Conservation (phyloP, 345 rosid genomes). For the Cardamine resedifolia region DNA sequence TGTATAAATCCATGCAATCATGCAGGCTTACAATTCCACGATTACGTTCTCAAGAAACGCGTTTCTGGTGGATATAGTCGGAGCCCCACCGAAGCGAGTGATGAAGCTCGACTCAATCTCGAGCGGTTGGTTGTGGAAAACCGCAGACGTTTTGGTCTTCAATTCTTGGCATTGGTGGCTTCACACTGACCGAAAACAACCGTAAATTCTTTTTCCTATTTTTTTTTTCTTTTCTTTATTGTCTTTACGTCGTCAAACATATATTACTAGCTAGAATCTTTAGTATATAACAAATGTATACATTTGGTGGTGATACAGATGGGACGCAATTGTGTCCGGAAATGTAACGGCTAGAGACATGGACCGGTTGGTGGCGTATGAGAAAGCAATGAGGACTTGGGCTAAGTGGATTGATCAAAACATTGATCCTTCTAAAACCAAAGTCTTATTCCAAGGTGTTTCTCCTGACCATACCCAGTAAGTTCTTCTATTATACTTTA, state of each 20-base stretch:
- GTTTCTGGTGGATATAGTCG: conserved; percentile 64
- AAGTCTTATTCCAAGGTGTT: conserved; percentile 67
- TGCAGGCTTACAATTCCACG: conserved; percentile 48
- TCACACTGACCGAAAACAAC: conserved; percentile 72
- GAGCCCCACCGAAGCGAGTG: conserved; percentile 35
- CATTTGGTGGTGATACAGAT: conserved; percentile 44
- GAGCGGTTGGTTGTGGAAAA: conserved; percentile 55
- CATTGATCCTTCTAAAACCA: conserved; percentile 49
- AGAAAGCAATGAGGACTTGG: conserved; percentile 69
- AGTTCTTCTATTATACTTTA: conserved; percentile 15
- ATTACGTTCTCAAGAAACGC: conserved; percentile 69
- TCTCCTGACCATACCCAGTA: conserved; percentile 68
- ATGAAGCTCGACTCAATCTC: conserved; percentile 60
- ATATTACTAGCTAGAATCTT: neutral
- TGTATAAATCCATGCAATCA: conserved; percentile 7
- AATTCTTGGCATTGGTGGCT: conserved; percentile 99
- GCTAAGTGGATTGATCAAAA: conserved; percentile 59
- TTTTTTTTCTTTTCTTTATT: neutral
- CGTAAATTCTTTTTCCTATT: conserved; percentile 42
- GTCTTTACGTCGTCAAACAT: too few species aligned
- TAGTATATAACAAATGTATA: neutral
- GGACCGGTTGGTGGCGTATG: conserved; percentile 58
- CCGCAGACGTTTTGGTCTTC: conserved; percentile 57
- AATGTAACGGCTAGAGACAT: conserved; percentile 45
- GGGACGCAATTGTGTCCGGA: conserved; percentile 55